Evolutionary conservation across 805 yeast species (phyloP).

Genomic region (Saccharomycopsis capsularis): DNA sequence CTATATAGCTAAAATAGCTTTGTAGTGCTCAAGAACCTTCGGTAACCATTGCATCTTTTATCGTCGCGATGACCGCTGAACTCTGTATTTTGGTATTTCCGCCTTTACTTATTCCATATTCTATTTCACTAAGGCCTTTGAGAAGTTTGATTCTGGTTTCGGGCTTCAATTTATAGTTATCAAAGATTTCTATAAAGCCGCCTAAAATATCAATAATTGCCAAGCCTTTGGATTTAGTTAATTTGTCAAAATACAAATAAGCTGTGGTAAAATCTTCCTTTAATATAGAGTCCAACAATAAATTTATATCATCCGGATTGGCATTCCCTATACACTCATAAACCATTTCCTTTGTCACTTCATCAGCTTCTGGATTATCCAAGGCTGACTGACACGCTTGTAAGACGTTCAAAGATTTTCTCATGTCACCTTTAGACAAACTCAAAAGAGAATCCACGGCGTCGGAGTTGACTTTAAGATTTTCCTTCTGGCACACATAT

Average conservation of each 20-base stretch:
- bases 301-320: constrained; percentile 75
- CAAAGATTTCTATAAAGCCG: constrained; percentile 67
- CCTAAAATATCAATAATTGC: constrained; percentile 82
- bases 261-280: constrained; percentile 86
- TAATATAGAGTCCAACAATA: constrained; percentile 67
- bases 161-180: constrained; percentile 56
- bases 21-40: background rate
- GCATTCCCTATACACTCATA: constrained; percentile 97
- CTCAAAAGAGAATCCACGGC: constrained; percentile 63
- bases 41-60: constrained; percentile 59
- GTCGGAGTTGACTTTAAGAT: constrained; percentile 46
- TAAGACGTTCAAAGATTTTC: constrained; percentile 84
- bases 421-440: constrained; percentile 92
- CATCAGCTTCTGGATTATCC: constrained; percentile 39
- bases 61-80: constrained; percentile 82
- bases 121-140: constrained; percentile 75
- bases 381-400: constrained; percentile 89
- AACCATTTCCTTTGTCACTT: constrained; percentile 66
- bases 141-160: constrained; percentile 57
- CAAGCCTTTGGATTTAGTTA: constrained; percentile 70
- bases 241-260: constrained; percentile 52
- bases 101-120: constrained; percentile 85
- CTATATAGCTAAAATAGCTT: background rate
- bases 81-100: constrained; percentile 87
- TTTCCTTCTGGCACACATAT: constrained; percentile 63